Evolutionary conservation across 1,284 basidiomycete genomes (phyloP).

Genomic region (Ustilago tritici): DNA sequence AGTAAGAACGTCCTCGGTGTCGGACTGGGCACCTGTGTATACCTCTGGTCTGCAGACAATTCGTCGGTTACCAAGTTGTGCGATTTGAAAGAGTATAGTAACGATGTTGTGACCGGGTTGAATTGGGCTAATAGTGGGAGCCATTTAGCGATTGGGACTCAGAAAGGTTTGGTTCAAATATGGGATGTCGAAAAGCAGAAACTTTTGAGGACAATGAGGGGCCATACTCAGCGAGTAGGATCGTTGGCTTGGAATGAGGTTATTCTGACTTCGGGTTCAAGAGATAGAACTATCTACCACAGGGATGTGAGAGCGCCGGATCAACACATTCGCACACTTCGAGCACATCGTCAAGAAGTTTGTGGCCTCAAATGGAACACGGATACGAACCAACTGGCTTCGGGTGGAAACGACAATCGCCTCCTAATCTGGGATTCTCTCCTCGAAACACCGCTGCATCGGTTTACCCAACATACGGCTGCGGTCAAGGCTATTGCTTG

Average conservation of each 20-base stretch:
- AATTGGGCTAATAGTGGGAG: constrained; percentile 76
- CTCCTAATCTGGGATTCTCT: constrained; percentile 91
- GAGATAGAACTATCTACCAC: constrained; percentile 90
- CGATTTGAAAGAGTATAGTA: constrained; percentile 76
- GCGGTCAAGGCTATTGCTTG: constrained; percentile 98
- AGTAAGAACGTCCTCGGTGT: constrained; percentile 94
- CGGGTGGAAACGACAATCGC: constrained; percentile 98
- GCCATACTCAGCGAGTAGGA: constrained; percentile 89
- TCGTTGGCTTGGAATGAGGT: constrained; percentile 93
- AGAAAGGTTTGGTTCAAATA: constrained; percentile 87
- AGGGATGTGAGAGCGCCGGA: constrained; percentile 84
- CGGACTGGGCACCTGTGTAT: constrained; percentile 90
- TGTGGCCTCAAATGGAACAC: constrained; percentile 94
- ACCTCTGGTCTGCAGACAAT: constrained; percentile 95
- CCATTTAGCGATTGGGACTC: constrained; percentile 90
- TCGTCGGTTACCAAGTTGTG: constrained; percentile 91
- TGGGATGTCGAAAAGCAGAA: constrained; percentile 89
- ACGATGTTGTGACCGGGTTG: constrained; percentile 62
- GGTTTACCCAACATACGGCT: constrained; percentile 95
- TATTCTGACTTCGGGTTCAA: constrained; percentile 88
- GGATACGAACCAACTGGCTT: constrained; percentile 82
- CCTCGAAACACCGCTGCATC: constrained; percentile 78
- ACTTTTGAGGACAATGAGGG: constrained; percentile 82
- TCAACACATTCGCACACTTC: constrained; percentile 81
- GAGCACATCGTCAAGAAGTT: constrained; percentile 92